Percentiles rank a stretch among this genome's conserved stretches.
Conservation (phyloP, 2,329 filamentous ascomycete genomes). For the Xylariaceae sp. region DNA sequence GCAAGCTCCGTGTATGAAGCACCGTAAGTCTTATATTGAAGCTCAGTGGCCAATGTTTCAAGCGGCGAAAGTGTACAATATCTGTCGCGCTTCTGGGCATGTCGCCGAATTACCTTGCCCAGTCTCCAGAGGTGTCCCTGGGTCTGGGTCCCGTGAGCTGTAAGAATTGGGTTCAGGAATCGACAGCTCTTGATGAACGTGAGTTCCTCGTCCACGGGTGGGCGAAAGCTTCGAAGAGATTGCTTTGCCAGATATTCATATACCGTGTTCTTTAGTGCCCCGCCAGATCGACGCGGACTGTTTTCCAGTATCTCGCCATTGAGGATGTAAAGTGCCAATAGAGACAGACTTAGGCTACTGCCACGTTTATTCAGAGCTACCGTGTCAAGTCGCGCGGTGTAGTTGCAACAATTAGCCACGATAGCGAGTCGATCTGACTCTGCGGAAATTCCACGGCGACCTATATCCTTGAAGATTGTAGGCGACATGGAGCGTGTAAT, state of each 20-base stretch:
- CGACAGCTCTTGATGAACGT: conserved; percentile 30
- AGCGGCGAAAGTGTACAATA: conserved; percentile 21
- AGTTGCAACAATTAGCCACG: conserved; percentile 27
- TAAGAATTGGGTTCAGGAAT: conserved; percentile 23
- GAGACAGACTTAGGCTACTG: conserved; percentile 24
- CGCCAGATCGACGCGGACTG: conserved; percentile 13
- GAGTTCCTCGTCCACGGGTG: conserved; percentile 22
- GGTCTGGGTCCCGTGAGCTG: conserved; percentile 18
- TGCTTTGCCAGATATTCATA: conserved; percentile 25
- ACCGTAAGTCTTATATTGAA: conserved; percentile 20
- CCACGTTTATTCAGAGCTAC: conserved; percentile 15
- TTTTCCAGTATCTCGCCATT: conserved; percentile 31
- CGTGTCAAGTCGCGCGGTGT: conserved; percentile 24
- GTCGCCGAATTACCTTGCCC: conserved; percentile 22
- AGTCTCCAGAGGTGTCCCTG: conserved; percentile 26
- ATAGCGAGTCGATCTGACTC: conserved; percentile 30
- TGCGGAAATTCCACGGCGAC: conserved; percentile 19
- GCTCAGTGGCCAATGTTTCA: conserved; percentile 21
- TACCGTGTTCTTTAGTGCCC: conserved; percentile 21
- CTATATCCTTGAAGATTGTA: conserved; percentile 25
- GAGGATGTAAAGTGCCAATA: conserved; percentile 26
- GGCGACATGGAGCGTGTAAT: conserved; percentile 29
- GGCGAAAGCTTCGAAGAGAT: conserved; percentile 24
- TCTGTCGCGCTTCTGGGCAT: conserved; percentile 20
- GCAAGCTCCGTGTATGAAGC: conserved; percentile 21